phyloP scores from a whole-genome alignment of 129 eudicot genomes.

The Heracleum sosnowskyi region DNA sequence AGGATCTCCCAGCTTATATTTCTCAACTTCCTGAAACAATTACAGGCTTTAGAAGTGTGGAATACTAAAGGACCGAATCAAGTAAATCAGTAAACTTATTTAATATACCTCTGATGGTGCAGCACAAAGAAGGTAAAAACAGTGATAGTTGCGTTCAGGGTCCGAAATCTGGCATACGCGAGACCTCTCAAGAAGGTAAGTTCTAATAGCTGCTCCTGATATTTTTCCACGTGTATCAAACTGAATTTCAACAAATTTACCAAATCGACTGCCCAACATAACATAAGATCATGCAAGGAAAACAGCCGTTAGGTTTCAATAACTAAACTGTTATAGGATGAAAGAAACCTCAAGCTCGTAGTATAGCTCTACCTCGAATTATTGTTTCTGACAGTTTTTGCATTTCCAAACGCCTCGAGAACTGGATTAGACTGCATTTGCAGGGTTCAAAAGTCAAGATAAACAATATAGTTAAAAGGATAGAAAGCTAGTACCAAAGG shows the following conservation, averaged over 20 bases:
- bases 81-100: background rate
- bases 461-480: background rate
- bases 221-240: slow-evolving; percentile 19
- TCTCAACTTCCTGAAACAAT: slow-evolving; percentile 11
- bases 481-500: slow-evolving; percentile 4
- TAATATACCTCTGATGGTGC: slow-evolving; percentile 10
- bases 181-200: slow-evolving; percentile 20
- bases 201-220: slow-evolving; percentile 23
- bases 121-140: slow-evolving; percentile 19
- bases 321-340: background rate
- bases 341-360: background rate
- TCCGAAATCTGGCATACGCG: slow-evolving; percentile 14
- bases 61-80: background rate
- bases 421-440: slow-evolving; percentile 19
- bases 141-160: slow-evolving; percentile 18
- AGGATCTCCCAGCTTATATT: slow-evolving; percentile 15
- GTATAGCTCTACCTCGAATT: slow-evolving; percentile 12
- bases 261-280: slow-evolving; percentile 17
- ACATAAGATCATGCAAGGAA: background rate
- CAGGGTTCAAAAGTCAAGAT: background rate
- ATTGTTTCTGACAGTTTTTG: slow-evolving; percentile 19
- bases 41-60: background rate
- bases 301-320: background rate
- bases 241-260: slow-evolving; percentile 26
- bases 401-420: slow-evolving; percentile 18